phyloP scores from a whole-genome alignment of 306 rosid genomes.

The Pyrus pyrifolia region DNA sequence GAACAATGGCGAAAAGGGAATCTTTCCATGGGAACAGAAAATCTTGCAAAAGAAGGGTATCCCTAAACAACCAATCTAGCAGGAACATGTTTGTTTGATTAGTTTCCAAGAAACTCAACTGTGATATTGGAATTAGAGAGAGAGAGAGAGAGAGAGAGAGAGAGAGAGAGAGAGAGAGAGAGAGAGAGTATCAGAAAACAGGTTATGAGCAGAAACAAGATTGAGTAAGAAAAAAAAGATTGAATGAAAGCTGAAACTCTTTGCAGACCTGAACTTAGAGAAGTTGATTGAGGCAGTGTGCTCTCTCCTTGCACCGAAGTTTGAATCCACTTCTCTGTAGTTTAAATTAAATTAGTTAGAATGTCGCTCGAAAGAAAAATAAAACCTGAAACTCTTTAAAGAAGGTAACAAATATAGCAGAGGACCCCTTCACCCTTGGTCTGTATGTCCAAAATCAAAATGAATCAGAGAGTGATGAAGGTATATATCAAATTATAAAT shows the following conservation, averaged over 20 bases:
- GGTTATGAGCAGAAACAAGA: not conserved
- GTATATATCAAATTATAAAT: too few relatives aligned
- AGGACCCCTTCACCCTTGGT: too few relatives aligned
- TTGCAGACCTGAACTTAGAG: not conserved
- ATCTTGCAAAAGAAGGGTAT: constrained; percentile 27
- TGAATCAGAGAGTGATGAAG: too few relatives aligned
- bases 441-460: too few relatives aligned
- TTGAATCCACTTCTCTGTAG: too few relatives aligned
- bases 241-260: not conserved
- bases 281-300: too few relatives aligned
- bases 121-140: not conserved
- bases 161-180: not conserved
- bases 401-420: too few relatives aligned
- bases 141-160: not conserved
- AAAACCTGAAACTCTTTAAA: too few relatives aligned
- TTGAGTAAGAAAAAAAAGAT: not conserved
- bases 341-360: too few relatives aligned
- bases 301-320: fast-evolving
- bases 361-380: too few relatives aligned
- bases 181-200: not conserved
- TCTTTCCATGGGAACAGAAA: constrained; percentile 22
- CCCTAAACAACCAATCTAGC: not conserved
- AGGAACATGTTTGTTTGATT: not conserved
- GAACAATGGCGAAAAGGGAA: constrained; percentile 26
- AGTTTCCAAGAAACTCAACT: not conserved